phyloP scores from a whole-genome alignment of 148 eudicot genomes.

The Selenicereus undatus region DNA sequence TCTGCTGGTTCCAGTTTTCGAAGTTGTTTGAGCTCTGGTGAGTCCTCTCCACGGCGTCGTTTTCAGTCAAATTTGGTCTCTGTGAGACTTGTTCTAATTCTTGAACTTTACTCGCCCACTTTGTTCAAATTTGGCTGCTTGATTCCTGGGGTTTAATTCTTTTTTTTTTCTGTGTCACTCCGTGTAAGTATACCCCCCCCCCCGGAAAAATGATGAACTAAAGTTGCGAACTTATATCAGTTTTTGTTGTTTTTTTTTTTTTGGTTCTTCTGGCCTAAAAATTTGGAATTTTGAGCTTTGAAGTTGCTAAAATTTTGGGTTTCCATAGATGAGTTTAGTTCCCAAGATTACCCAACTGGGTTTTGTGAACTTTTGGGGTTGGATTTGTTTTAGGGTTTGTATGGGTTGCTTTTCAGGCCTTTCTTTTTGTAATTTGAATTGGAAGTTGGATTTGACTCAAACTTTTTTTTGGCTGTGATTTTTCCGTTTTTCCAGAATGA shows the following conservation, averaged over 20 bases:
- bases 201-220: neutral
- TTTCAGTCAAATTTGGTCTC: constrained; percentile 27
- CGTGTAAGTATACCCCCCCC: neutral
- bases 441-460: neutral
- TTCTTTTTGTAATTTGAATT: constrained; percentile 1
- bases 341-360: constrained; percentile 13
- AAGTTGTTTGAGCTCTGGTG: constrained; percentile 22
- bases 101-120: neutral
- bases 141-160: constrained; percentile 9
- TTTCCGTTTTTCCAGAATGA: constrained; percentile 33
- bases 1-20: neutral
- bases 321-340: constrained; percentile 5
- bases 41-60: constrained; percentile 22
- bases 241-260: neutral
- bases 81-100: neutral
- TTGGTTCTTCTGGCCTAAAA: neutral
- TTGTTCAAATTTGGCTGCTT: constrained; percentile 12
- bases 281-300: constrained; percentile 21
- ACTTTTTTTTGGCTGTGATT: constrained; percentile 12
- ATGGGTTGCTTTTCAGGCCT: constrained; percentile 14
- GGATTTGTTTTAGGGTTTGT: constrained; percentile 14
- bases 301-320: constrained; percentile 7
- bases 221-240: neutral
- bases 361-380: constrained; percentile 24
- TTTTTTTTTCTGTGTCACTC: neutral